Evolutionary conservation across 2,329 filamentous ascomycete species (phyloP), one percentile per base, ranked within the genome.

Genomic region (Diaporthe aspalathi): DNA sequence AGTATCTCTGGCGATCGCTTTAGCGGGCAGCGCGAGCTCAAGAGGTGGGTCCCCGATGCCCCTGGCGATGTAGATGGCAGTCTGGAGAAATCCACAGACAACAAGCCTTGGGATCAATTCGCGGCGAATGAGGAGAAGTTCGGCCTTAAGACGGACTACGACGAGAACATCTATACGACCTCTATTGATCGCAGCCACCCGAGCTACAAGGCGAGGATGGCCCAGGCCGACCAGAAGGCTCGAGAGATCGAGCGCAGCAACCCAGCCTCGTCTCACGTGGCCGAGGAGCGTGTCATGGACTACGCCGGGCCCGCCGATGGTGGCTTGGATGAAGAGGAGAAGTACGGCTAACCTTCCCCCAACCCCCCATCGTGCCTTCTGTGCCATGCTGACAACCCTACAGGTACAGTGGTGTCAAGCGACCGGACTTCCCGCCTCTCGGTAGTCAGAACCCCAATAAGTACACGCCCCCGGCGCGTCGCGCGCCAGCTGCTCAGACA

Each of bases 161-260:
- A 98, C 78, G 96, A 98, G 82, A 94, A 93, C 76, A 90, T 96
- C 53, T 99, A 99, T 83, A 99, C 96, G 1, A 99, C 96, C 12
- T 84, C 89, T 50, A 97, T 99, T 78, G 90, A 99, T 81, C 94
- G 91, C 78, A 93, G 83, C 74, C 91, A 97, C 76, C 95, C 96
- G 1, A 87, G 92, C 68, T 98, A 97, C 81, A 91, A 89, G 74
- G 90, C 94, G 80, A 90, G 92, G 74, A 87, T 93, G 76, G 94
- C 93, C 4, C 89, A 91, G 45, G 96, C 95, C 2, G 94, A 95
- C 27, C 91, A 88, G 75, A 93, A 95, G 78, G 96, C 94, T 27
- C 90, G 93, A 72, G 95, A 98, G 81, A 99, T 99, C 76, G 94
- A 98, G 81, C 86, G 88, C 56, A 93, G 91, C 74, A 85, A 87